These are phyloP conservation scores for Fusarium setosum DNA, from an alignment of 2,329 filamentous ascomycete species.

Conservation along the genomic window DNA sequence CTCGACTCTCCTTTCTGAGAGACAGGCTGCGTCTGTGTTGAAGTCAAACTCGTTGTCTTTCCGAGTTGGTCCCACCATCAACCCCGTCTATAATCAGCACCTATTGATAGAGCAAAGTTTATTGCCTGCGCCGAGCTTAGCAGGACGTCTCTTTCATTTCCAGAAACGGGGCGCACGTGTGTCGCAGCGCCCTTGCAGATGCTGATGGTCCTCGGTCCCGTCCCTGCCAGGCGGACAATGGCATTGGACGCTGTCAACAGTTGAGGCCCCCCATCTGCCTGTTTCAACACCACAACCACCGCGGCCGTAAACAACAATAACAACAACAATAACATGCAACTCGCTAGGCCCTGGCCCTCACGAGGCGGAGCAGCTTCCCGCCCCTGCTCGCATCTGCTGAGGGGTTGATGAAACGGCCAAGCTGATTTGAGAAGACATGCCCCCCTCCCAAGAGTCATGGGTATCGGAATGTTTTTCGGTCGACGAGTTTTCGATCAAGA, in stretches of 20 bases:
- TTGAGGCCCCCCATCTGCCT: conserved; percentile 28
- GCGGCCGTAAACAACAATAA: conserved; percentile 21
- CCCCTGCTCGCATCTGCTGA: conserved; percentile 32
- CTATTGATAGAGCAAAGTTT: conserved; percentile 5
- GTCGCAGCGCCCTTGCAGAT: conserved; percentile 31
- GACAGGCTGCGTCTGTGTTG: background rate
- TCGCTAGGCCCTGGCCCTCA: background rate
- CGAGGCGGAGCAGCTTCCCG: conserved; percentile 22
- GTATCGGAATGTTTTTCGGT: conserved; percentile 38
- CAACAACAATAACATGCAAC: conserved; percentile 16
- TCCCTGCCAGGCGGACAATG: conserved; percentile 12
- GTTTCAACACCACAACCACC: conserved; percentile 9
- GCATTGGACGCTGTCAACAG: conserved; percentile 9
- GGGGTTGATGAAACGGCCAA: conserved; percentile 33
- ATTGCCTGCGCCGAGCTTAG: conserved; percentile 15
- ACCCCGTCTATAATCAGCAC: conserved; percentile 15
- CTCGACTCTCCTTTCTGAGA: conserved; percentile 2
- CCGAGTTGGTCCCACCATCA: background rate
- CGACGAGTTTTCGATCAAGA: conserved; percentile 40
- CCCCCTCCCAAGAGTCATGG: conserved; percentile 25
- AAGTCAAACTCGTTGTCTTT: conserved; percentile 16
- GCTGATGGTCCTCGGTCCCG: conserved; percentile 6
- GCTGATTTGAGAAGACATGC: conserved; percentile 25
- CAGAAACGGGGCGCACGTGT: conserved; percentile 36
- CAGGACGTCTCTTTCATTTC: conserved; percentile 28